phyloP scores from a whole-genome alignment of 1,139 yeast genomes.

The Yamadazyma sp. region DNA sequence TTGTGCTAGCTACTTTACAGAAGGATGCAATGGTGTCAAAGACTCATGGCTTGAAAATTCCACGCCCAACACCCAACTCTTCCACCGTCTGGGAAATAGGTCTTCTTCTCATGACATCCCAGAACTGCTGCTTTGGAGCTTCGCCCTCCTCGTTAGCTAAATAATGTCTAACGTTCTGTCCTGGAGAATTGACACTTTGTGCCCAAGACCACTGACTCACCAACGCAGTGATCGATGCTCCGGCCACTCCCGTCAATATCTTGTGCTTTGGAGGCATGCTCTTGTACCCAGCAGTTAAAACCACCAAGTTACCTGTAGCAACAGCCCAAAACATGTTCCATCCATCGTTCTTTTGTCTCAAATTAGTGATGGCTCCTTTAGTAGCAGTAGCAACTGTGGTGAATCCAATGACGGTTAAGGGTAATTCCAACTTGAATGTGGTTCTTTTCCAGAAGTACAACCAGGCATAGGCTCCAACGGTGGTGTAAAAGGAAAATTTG shows the following conservation, averaged over 20 bases:
- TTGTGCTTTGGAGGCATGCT: slow-evolving; percentile 45
- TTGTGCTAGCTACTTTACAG: background rate
- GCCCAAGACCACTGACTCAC: slow-evolving; percentile 45
- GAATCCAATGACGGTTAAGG: slow-evolving; percentile 41
- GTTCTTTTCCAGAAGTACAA: slow-evolving; percentile 49
- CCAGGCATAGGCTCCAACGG: slow-evolving; percentile 51
- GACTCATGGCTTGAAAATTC: slow-evolving; percentile 43
- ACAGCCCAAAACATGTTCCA: slow-evolving; percentile 52
- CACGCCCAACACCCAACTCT: slow-evolving; percentile 70
- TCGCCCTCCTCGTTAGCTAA: slow-evolving; percentile 32
- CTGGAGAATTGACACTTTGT: slow-evolving; percentile 43
- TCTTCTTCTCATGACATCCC: slow-evolving; percentile 81
- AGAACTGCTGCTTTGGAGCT: slow-evolving; percentile 63
- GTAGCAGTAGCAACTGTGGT: slow-evolving; percentile 46
- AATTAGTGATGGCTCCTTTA: slow-evolving; percentile 41
- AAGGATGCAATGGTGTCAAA: background rate
- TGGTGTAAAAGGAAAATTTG: slow-evolving; percentile 43
- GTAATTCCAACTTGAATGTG: slow-evolving; percentile 43
- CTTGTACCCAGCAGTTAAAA: slow-evolving; percentile 43
- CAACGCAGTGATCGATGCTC: slow-evolving; percentile 41
- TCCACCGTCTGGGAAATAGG: slow-evolving; percentile 80
- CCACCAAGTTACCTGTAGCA: slow-evolving; percentile 42
- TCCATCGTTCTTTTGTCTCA: slow-evolving; percentile 50
- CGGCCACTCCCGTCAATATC: slow-evolving; percentile 41
- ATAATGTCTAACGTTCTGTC: slow-evolving; percentile 35